Base-by-base conservation (phyloP, 1,284 basidiomycete genomes). In the Laetiporus sulphureus region DNA sequence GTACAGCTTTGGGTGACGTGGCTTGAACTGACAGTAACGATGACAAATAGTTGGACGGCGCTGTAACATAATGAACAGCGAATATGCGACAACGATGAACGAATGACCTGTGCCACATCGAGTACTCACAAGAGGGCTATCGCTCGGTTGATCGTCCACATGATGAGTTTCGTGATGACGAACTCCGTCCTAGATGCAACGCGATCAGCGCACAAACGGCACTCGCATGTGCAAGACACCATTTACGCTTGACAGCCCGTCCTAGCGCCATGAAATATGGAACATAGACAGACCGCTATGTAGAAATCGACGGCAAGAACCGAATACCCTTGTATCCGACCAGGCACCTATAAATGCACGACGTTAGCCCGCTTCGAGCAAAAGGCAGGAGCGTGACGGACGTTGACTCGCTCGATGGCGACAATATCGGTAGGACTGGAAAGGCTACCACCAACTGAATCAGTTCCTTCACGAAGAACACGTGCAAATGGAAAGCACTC, bases 401-500 rank as follows among this genome's bases (percentile, higher is more conserved):
- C 40, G 20, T 41, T 19, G 18, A 41, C 40, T 8, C 25, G 40
- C 16, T 23, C 15, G 7, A 41, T 36, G 5, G 40, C 40, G 5
- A 24, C 22, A 15, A 36, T 18, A 20, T 41, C 40, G 19, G 6
- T 41, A 19, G 13, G 20, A 16, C 40, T 41, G 8, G 33, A 18
- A 13, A 41, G 27, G 4, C 40, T 41, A 20, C 21, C 3, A 1
- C 12, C 2, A 8, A 34, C 4, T 16, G n/a, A 4, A 32, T 21
- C 24, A 13, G 2, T 18, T n/a, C 21, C 7, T 7, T 8, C 15
- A 22, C 4, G 13, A 12, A 5, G 12, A 5, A 2, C 15, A n/a
- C 16, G 15, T 1, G 6, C 19, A 6, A 6, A 13, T 10, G 20
- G 4, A 22, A 6, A 15, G 2, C 12, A 22, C 40, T 3, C n/a